Conservation (phyloP, 371 early-diverging fungal genomes). For the Apophysomyces sp. region DNA sequence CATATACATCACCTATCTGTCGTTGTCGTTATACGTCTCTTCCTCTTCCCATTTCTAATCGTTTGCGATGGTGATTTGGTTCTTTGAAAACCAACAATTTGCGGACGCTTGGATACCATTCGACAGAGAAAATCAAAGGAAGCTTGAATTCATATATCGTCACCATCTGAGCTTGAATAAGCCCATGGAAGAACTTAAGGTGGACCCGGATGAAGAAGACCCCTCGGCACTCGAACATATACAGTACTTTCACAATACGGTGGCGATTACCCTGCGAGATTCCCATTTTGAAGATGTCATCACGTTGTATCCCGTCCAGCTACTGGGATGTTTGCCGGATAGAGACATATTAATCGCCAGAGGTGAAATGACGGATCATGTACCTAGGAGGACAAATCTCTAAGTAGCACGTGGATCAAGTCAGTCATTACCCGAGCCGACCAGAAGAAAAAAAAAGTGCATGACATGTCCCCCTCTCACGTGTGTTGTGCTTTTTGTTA, state of each 20-base stretch:
- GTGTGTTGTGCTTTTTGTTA: no score
- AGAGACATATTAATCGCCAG: conserved; percentile 37
- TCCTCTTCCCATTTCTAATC: no score
- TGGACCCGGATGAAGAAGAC: conserved; percentile 32
- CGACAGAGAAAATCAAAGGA: conserved; percentile 34
- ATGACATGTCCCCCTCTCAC: no score
- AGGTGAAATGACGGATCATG: conserved; percentile 25
- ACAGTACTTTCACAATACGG: conserved; percentile 20
- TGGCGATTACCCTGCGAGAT: conserved; percentile 26
- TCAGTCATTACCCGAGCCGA: no score
- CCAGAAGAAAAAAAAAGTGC: no score
- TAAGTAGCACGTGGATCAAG: conserved; percentile 20
- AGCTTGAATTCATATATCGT: conserved; percentile 33
- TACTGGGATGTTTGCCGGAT: conserved; percentile 34
- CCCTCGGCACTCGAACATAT: conserved; percentile 13
- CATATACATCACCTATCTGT: no score
- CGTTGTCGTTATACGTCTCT: no score
- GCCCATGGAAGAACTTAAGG: neutral
- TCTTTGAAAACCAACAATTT: conserved; percentile 37
- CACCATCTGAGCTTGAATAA: conserved; percentile 19
- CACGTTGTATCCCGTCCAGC: conserved; percentile 28
- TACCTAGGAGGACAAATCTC: neutral
- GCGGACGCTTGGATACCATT: conserved; percentile 41
- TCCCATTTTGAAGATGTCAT: conserved; percentile 33
- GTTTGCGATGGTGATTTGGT: conserved; percentile 27